phyloP scores from a whole-genome alignment of 1,139 yeast species.

The Blastobotrys persicus region DNA sequence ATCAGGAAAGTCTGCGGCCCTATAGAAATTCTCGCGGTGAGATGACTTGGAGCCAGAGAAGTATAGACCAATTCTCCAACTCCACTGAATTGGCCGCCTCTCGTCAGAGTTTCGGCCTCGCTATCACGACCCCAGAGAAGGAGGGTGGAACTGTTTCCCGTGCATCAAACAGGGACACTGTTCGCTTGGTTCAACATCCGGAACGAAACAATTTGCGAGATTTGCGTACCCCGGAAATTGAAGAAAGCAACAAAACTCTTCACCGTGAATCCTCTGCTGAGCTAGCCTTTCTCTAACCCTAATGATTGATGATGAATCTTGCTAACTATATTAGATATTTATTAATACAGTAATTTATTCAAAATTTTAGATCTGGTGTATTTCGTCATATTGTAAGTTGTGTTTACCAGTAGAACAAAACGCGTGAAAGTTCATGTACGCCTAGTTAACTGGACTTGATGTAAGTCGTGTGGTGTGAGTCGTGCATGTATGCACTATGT shows the following conservation, averaged over 20 bases:
- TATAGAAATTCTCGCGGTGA: constrained; percentile 37
- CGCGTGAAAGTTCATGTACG: no score
- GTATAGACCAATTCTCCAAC: constrained; percentile 15
- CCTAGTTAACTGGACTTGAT: no score
- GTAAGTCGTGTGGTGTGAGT: no score
- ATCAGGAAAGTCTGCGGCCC: constrained; percentile 30
- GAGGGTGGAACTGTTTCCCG: constrained; percentile 4
- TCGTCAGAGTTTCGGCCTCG: constrained; percentile 2
- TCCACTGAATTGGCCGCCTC: constrained; percentile 6
- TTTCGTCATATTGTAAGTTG: background rate
- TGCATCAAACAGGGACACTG: background rate
- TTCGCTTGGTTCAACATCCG: constrained; percentile 6
- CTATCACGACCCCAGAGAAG: constrained; percentile 9
- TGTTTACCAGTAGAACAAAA: no score
- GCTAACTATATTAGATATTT: constrained; percentile 1
- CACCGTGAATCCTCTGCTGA: constrained; percentile 26
- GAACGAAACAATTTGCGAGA: constrained; percentile 7
- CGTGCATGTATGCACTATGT: no score
- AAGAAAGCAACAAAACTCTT: constrained; percentile 1
- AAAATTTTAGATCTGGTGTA: background rate
- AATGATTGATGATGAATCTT: constrained; percentile 7
- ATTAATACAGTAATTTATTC: constrained; percentile 6
- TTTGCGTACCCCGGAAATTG: constrained; percentile 4
- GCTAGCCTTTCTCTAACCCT: constrained; percentile 26
- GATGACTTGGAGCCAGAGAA: constrained; percentile 33